Percentiles rank a stretch among this genome's conserved stretches.
phyloP scores from a whole-genome alignment of 805 yeast species.

The Spathaspora passalidarum region DNA sequence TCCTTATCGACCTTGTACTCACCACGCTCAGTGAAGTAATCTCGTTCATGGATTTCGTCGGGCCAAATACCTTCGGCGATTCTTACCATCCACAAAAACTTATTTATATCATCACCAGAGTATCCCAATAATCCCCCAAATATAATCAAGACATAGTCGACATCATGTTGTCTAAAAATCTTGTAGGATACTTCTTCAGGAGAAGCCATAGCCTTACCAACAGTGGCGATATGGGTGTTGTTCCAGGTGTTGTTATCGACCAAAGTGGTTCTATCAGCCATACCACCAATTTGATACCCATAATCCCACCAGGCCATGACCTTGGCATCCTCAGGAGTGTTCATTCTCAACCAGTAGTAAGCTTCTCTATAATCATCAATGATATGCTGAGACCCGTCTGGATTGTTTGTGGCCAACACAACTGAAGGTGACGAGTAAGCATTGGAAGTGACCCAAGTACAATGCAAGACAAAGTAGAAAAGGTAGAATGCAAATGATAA shows the following conservation, averaged over 20 bases:
- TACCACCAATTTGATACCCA: constrained; percentile 99
- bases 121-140: constrained; percentile 94
- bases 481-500: constrained; percentile 71
- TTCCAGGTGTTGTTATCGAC: constrained; percentile 99
- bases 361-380: constrained; percentile 99
- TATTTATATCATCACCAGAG: constrained; percentile 95
- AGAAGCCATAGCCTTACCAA: constrained; percentile 96
- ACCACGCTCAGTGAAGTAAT: constrained; percentile 79
- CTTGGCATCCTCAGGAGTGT: constrained; percentile 92
- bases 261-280: constrained; percentile 98
- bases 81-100: constrained; percentile 98
- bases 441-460: constrained; percentile 95
- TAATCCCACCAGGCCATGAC: constrained; percentile 99
- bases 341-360: constrained; percentile 97
- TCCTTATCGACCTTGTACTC: constrained; percentile 82
- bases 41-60: constrained; percentile 87
- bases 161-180: constrained; percentile 86
- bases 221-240: constrained; percentile 98
- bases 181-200: constrained; percentile 85
- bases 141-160: constrained; percentile 87
- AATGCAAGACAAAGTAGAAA: constrained; percentile 81
- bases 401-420: constrained; percentile 76
- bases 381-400: constrained; percentile 80
- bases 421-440: constrained; percentile 98
- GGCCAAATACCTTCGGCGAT: constrained; percentile 99